Percentiles rank a stretch among this genome's conserved stretches.
phyloP scores from a whole-genome alignment of 495 filamentous ascomycete genomes.

The Achaetomiella virescens region DNA sequence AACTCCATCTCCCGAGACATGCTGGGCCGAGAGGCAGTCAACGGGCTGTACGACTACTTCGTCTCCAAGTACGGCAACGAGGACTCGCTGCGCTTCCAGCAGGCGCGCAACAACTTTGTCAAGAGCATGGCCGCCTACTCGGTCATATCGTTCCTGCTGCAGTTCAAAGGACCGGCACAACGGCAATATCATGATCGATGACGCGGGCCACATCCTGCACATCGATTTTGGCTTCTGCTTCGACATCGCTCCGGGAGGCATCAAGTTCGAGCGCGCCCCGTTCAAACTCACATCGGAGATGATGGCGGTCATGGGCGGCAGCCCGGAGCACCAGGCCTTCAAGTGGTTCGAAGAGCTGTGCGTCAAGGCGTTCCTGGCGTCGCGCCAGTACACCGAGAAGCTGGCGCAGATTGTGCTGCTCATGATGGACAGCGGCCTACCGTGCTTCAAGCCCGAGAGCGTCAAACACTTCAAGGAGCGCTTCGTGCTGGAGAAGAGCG shows the following conservation, averaged over 20 bases:
- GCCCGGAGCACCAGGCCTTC: slow-evolving; percentile 76
- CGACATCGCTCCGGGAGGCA: slow-evolving; percentile 93
- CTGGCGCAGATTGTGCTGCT: slow-evolving; percentile 80
- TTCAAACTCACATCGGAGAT: slow-evolving; percentile 98
- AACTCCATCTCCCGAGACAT: slow-evolving; percentile 98
- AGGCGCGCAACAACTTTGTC: slow-evolving; percentile 93
- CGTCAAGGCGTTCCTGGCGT: slow-evolving; percentile 91
- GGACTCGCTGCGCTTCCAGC: slow-evolving; percentile 88
- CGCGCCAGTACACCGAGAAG: slow-evolving; percentile 78
- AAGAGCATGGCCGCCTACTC: slow-evolving; percentile 99
- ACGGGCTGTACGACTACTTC: slow-evolving; percentile 97
- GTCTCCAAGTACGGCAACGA: slow-evolving; percentile 94
- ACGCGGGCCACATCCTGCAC: slow-evolving; percentile 93
- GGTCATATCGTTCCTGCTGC: slow-evolving; percentile 92
- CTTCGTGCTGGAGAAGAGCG: slow-evolving; percentile 88
- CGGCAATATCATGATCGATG: slow-evolving; percentile 99
- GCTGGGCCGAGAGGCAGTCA: slow-evolving; percentile 95
- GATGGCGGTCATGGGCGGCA: slow-evolving; percentile 95
- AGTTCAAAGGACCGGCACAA: slow-evolving; percentile 99
- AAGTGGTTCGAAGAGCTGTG: slow-evolving; percentile 94
- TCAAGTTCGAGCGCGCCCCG: slow-evolving; percentile 93
- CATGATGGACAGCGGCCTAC: slow-evolving; percentile 94
- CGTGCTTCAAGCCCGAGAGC: slow-evolving; percentile 97
- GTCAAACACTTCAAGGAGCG: slow-evolving; percentile 87
- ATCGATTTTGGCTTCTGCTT: slow-evolving; percentile 99